Percentiles rank a stretch among this genome's conserved stretches.
Evolutionary conservation across 148 eudicot species (phyloP).

Genomic region (Beta vulgaris): DNA sequence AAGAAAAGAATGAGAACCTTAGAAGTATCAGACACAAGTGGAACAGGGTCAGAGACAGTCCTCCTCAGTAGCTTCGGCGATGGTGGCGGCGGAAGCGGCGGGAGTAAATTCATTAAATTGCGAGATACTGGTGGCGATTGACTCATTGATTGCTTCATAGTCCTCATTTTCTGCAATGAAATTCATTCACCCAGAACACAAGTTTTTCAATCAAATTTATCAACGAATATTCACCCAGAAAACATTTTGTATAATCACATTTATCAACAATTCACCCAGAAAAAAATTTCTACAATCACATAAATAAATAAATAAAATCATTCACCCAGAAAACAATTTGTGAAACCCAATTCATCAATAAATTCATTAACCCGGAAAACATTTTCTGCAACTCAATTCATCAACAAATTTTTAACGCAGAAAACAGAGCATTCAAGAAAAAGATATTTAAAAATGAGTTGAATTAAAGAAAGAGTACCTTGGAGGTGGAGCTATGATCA

Average conservation of each 20-base stretch:
- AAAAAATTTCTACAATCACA: too few relatives aligned
- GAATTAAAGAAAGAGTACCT: neutral
- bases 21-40: neutral
- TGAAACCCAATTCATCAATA: too few relatives aligned
- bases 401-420: too few relatives aligned
- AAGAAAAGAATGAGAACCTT: neutral
- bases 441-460: neutral
- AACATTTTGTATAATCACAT: too few relatives aligned
- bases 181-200: neutral
- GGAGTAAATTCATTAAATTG: neutral
- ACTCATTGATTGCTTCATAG: neutral
- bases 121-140: neutral
- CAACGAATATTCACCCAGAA: too few relatives aligned
- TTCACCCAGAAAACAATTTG: too few relatives aligned
- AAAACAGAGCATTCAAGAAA: neutral
- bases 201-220: too few relatives aligned
- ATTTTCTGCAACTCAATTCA: too few relatives aligned
- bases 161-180: neutral
- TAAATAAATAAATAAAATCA: too few relatives aligned
- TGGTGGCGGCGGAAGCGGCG: conserved; percentile 13
- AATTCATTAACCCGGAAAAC: too few relatives aligned
- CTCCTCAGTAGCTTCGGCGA: conserved; percentile 8
- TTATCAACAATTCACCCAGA: too few relatives aligned
- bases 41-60: conserved; percentile 19
- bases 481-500: neutral